phyloP scores from a whole-genome alignment of 345 rosid genomes.

The Heritiera fomes region DNA sequence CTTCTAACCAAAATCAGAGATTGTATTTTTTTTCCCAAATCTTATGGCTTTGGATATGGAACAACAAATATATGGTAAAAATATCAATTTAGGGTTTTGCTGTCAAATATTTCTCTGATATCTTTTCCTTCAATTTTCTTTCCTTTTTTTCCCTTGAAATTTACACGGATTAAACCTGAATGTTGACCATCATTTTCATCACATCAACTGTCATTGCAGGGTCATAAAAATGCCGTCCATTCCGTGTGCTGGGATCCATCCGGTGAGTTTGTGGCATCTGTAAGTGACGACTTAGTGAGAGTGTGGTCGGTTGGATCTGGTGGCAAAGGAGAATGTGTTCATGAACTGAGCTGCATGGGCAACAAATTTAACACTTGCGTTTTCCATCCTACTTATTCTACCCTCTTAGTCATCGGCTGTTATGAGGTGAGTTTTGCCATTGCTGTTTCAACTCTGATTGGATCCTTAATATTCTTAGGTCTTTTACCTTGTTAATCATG shows the following conservation, averaged over 20 bases:
- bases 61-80: background rate
- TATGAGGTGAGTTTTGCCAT: conserved; percentile 49
- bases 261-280: conserved; percentile 62
- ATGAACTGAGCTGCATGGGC: conserved; percentile 44
- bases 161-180: background rate
- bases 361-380: conserved; percentile 49
- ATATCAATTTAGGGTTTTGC: background rate
- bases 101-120: background rate
- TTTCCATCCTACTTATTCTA: conserved; percentile 52
- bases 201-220: conserved; percentile 36
- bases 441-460: background rate
- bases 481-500: no score
- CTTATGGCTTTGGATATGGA: background rate
- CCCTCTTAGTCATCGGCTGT: conserved; percentile 56
- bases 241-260: conserved; percentile 64
- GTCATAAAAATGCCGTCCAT: conserved; percentile 50
- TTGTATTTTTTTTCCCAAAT: background rate
- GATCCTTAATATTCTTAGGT: no score
- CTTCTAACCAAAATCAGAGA: background rate
- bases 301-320: conserved; percentile 61
- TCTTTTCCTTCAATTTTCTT: background rate
- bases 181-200: background rate
- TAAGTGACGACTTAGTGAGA: conserved; percentile 61
- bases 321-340: conserved; percentile 46
- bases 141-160: background rate